Percentiles rank a stretch among this genome's conserved stretches.
Evolutionary conservation across 768 basidiomycete species (phyloP).

Genomic region (Xanthoconium stramineum): DNA sequence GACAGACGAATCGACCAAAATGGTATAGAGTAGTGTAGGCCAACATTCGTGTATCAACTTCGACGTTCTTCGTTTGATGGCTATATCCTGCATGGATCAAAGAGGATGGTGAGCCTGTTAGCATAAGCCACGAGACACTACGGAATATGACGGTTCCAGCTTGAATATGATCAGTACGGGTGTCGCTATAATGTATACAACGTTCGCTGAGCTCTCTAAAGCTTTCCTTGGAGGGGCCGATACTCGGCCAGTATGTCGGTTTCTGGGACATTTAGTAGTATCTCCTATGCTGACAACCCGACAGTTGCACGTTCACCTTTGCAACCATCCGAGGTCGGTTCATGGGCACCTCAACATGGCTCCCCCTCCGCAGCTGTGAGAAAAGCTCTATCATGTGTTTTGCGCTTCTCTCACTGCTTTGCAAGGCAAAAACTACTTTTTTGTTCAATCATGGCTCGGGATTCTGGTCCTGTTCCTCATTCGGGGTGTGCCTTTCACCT

Average conservation of each 20-base stretch:
- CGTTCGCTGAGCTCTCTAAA: not conserved
- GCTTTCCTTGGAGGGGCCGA: constrained; percentile 14
- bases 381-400: not conserved
- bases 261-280: not conserved
- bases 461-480: constrained; percentile 9
- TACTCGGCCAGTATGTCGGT: constrained; percentile 4
- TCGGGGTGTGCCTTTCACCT: constrained; percentile 5
- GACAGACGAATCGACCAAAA: too few relatives aligned
- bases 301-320: constrained; percentile 15
- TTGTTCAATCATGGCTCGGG: constrained; percentile 10
- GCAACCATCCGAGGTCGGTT: not conserved
- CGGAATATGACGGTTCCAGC: not conserved
- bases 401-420: not conserved
- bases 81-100: too few relatives aligned
- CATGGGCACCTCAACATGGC: not conserved
- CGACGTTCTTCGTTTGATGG: too few relatives aligned
- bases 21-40: too few relatives aligned
- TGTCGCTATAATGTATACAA: not conserved
- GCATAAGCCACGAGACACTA: too few relatives aligned
- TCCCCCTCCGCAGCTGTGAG: constrained; percentile 16
- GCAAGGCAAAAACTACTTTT: constrained; percentile 14
- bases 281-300: not conserved
- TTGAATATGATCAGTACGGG: constrained; percentile 13
- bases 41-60: too few relatives aligned
- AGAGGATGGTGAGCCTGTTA: too few relatives aligned